phyloP scores from a whole-genome alignment of 2,329 filamentous ascomycete species.

The Fusarium armeniacum region DNA sequence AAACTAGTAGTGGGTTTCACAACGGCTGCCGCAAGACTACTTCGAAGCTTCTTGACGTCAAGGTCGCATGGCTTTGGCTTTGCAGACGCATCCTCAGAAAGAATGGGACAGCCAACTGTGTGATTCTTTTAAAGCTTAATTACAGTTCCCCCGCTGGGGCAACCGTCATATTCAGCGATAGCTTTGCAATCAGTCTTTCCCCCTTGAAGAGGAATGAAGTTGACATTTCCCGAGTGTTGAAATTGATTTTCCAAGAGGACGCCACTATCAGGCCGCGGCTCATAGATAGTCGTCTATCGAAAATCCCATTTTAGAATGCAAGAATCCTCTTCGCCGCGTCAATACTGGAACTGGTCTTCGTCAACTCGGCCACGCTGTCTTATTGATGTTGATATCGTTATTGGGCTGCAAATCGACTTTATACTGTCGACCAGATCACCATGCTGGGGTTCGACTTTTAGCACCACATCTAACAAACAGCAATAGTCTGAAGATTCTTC shows the following conservation, averaged over 20 bases:
- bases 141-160: constrained; percentile 20
- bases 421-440: no score
- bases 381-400: no score
- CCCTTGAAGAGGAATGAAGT: constrained; percentile 20
- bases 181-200: constrained; percentile 17
- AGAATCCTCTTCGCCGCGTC: constrained; percentile 21
- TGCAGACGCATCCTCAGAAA: constrained; percentile 16
- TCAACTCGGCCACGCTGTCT: background rate
- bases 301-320: constrained; percentile 31
- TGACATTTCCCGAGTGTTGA: constrained; percentile 12
- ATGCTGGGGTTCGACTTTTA: background rate
- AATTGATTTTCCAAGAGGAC: constrained; percentile 32
- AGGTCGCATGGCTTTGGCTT: constrained; percentile 31
- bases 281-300: constrained; percentile 24
- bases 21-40: constrained; percentile 27
- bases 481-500: no score
- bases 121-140: constrained; percentile 29
- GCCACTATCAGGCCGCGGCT: constrained; percentile 18
- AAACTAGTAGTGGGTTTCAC: constrained; percentile 36
- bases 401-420: no score
- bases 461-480: no score
- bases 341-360: constrained; percentile 33
- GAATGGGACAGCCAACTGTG: constrained; percentile 26
- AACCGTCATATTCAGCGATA: constrained; percentile 24
- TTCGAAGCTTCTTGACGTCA: constrained; percentile 23